Base-by-base conservation (phyloP, 2,329 filamentous ascomycete genomes). In the Phialophora expanda region DNA sequence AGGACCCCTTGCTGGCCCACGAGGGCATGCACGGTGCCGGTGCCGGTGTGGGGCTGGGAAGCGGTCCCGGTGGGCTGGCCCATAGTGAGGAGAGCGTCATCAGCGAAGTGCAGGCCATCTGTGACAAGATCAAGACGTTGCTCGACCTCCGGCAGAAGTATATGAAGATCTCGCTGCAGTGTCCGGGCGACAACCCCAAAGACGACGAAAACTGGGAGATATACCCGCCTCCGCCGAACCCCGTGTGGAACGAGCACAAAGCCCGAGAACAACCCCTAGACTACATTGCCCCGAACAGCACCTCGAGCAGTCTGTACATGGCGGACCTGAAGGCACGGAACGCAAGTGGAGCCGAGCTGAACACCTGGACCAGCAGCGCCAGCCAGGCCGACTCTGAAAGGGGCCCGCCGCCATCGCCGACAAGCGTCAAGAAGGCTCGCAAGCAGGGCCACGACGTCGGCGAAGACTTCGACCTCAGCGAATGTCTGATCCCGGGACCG, bases 401-500 rank as follows among this genome's bases (percentile, higher is more conserved):
- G 62, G 55, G 68, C 51, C 53, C 67, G 51, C 62, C 78, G 72
- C 32, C 73, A 66, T 53, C 77, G 75, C 75, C 78, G 2, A 85
- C 83, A 66, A 76, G 80, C 56, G 79, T 82, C 28, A 79, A 81
- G 8, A 89, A 86, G 74, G 89, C 80, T 71, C 87, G 94, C 72
- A 98, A 97, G 77, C 90, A 91, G 72, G 94, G 94, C 2, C 86
- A 94, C 71, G 87, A 96, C 74, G 92, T 98, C 73, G 95, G 95
- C 11, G 91, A 93, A 74, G 94, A 98, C 76, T 99, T 99, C 75
- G 85, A 92, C 67, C 86, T 97, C 76, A 61, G 55, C 32, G 85
- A 89, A 1, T 91, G 97, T 70, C 76, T 92, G 34, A 77, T 91
- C 60, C 92, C 93, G 0, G 79, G 96, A 1, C 92, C 94, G 0